Base-by-base conservation (phyloP, 1,284 basidiomycete genomes). In the Pisolithus thermaeus region DNA sequence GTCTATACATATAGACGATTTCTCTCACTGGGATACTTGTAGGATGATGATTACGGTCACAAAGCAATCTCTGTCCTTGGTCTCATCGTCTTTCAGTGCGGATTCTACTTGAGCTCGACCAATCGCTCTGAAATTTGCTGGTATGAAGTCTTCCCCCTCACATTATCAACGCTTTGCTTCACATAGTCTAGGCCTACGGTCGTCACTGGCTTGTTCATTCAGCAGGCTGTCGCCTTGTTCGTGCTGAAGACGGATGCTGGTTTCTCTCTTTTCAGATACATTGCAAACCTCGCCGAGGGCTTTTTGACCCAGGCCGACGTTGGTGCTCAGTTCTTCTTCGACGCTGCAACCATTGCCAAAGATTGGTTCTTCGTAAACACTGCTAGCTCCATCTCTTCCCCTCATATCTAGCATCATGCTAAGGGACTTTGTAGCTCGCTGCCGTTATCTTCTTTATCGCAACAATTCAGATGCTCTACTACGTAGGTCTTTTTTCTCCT, bases 371-470 rank as follows among this genome's bases (percentile, higher is more conserved):
- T 90, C 61, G 81, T 88, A 56, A 88, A 87, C 66, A 83, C 80
- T 49, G 84, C 85, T 62, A 47, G 79, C 66, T 16, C 23, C 43
- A 43, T 7, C 40, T 44, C 7, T 7, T 51, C n/a, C 28, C 7
- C 42, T 7, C 38, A 18, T 37, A 16, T 51, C 30, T 27, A 11
- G 32, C 51, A 48, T 32, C 20, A 49, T 49, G 42, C 12, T 55
- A 14, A 40, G 49, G 57, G 50, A 16, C 20, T 22, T 43, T 23
- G 32, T 43, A 88, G 81, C 78, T 93, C 45, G 63, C 77, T 18
- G 79, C 83, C 20, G 87, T 93, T 68, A 86, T 92, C 62, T 90
- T 92, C 76, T 91, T 93, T 77, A 80, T 93, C 61, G 89, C 90
- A 22, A 87, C 90, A 60, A 80, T 93, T 55, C 86, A 92, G 70